A percentile compares a stretch with the other conserved stretches of the same genome.
phyloP scores from a whole-genome alignment of 2,329 filamentous ascomycete genomes.

The Venturia asperata region DNA sequence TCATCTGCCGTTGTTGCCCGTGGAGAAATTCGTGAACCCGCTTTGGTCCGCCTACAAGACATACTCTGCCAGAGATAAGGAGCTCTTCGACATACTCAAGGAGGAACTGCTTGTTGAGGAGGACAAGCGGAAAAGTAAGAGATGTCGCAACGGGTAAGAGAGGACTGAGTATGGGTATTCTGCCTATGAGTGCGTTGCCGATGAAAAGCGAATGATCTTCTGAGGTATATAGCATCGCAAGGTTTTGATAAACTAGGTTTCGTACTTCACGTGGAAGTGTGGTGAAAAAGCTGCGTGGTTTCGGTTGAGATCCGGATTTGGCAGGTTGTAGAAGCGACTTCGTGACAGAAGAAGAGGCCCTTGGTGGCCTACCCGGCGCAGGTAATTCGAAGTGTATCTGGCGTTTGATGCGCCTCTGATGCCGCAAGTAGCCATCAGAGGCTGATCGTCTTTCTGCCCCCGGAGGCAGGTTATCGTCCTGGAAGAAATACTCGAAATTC shows the following conservation, averaged over 20 bases:
- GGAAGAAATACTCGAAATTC: background rate
- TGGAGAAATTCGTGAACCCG: conserved; percentile 7
- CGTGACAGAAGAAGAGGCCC: background rate
- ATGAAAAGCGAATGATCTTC: background rate
- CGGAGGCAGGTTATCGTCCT: conserved; percentile 1
- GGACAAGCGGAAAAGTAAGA: background rate
- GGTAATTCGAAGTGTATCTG: background rate
- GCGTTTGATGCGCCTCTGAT: background rate
- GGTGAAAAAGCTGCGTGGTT: background rate
- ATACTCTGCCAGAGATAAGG: conserved; percentile 2
- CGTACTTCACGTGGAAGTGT: conserved; percentile 5
- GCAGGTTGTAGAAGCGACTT: background rate
- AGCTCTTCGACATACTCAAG: conserved; percentile 9
- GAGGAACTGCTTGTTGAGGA: conserved; percentile 7
- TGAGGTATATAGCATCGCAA: background rate
- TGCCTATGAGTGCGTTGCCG: background rate
- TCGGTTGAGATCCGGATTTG: background rate
- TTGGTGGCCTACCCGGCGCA: background rate
- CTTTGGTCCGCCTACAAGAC: background rate
- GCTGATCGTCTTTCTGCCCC: conserved; percentile 3
- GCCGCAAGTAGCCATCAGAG: background rate
- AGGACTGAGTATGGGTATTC: background rate
- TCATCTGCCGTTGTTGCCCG: background rate
- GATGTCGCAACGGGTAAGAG: background rate
- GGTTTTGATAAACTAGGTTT: background rate